Conservation (phyloP, 192 early-diverging fungal species). For the Backusella australiensis region DNA sequence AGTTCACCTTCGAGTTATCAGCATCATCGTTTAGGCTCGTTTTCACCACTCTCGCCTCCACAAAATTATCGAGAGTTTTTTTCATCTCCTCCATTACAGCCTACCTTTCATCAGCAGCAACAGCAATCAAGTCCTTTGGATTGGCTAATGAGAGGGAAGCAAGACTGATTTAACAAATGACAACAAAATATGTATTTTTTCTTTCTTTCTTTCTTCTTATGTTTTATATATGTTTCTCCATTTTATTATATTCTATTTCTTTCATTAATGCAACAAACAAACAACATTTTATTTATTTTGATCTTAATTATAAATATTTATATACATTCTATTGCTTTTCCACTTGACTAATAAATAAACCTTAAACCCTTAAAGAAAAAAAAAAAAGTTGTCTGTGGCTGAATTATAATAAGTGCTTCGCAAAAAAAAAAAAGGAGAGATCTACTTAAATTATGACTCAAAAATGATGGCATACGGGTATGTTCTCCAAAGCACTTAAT, state of each 20-base stretch:
- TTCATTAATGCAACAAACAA: neutral
- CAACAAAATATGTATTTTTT: neutral
- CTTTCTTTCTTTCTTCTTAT: neutral
- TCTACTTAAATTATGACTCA: too few relatives aligned
- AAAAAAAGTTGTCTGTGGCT: neutral
- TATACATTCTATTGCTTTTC: neutral
- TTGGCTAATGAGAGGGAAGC: neutral
- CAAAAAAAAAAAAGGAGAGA: too few relatives aligned
- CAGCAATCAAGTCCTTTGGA: neutral
- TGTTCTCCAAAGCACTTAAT: too few relatives aligned
- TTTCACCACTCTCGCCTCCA: conserved; percentile 9
- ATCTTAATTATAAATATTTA: neutral
- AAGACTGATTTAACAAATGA: neutral
- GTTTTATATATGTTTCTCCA: neutral
- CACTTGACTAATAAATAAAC: neutral
- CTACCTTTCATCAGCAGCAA: neutral
- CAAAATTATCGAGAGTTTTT: neutral
- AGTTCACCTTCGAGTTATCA: neutral
- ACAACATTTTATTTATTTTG: neutral
- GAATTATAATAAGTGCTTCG: too few relatives aligned
- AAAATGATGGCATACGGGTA: too few relatives aligned
- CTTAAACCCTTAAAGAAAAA: neutral
- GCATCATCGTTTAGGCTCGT: neutral
- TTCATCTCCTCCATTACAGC: neutral
- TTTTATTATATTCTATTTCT: neutral